Conservation (phyloP, 495 filamentous ascomycete species). For the Aspergillus ellipticus region DNA sequence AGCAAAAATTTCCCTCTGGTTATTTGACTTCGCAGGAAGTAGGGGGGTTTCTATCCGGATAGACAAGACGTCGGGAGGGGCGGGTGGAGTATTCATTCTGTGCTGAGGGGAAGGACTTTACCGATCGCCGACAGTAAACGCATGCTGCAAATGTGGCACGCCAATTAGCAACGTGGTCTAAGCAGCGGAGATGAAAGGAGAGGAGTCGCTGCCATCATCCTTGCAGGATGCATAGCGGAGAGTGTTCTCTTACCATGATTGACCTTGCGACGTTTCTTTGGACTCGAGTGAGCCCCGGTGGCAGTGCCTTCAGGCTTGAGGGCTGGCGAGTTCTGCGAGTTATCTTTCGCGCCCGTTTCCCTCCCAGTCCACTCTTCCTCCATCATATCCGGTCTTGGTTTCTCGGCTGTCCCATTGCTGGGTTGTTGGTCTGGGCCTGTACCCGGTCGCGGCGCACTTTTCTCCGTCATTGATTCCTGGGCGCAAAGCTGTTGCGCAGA, state of each 20-base stretch:
- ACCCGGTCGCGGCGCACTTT: conserved; percentile 25
- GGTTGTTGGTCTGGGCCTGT: conserved; percentile 23
- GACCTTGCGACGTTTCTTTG: conserved; percentile 97
- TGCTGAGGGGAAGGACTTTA: conserved; percentile 48
- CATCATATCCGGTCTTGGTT: conserved; percentile 9
- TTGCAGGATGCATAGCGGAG: conserved; percentile 26
- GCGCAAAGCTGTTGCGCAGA: conserved; percentile 30
- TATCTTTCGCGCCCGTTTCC: conserved; percentile 31
- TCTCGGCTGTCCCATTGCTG: conserved; percentile 19
- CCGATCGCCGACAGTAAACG: conserved; percentile 98
- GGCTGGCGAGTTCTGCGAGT: conserved; percentile 26
- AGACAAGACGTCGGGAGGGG: conserved; percentile 9
- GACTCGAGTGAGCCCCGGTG: conserved; percentile 50
- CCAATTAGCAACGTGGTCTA: conserved; percentile 30
- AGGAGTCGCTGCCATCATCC: conserved; percentile 26
- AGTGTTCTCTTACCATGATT: conserved; percentile 80
- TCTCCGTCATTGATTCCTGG: conserved; percentile 39
- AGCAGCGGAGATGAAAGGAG: conserved; percentile 27
- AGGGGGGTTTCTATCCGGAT: conserved; percentile 1
- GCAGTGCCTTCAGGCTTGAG: conserved; percentile 37
- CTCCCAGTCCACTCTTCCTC: conserved; percentile 19
- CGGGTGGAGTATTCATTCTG: not conserved
- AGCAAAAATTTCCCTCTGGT: conserved; percentile 25
- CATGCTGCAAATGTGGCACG: conserved; percentile 63
- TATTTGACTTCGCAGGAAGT: not conserved